Base-by-base conservation (phyloP, 495 filamentous ascomycete genomes). In the Penicillium flavigenum region DNA sequence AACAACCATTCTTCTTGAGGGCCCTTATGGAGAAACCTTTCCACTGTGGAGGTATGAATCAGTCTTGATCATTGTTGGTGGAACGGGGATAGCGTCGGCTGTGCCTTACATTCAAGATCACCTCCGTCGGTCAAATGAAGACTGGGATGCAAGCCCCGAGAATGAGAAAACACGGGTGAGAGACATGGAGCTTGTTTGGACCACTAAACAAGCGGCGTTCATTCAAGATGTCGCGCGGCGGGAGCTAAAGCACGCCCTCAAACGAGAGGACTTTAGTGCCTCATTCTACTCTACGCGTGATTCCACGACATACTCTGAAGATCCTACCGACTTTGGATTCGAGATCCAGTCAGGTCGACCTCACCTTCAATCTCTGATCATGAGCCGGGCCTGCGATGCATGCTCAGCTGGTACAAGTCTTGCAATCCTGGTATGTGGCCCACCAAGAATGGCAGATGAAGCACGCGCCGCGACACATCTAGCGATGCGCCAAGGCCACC, bases 11-110 rank as follows among this genome's bases (percentile, higher is more conserved):
- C 67, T 86, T 0, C 70, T 86, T 7, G 85, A 87, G 58, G 84
- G 84, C 0, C 82, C 85, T 1, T 87, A 88, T 58, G 83, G 84
- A 4, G 64, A 78, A 41, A 67, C 68, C 14, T 71, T 69, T 16
- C 77, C 79, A 0, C 54, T 85, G 0, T 76, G 77, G 61, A 65
- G 67, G 5, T 84, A 77, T 56, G 75, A 81, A 27, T 77, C 74
- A 2, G 69, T 85, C 14, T 59, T 86, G 9, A 72, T 86, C n/a
- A 74, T 88, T 16, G 82, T 76, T 4, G 84, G 85, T 5, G 85
- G 85, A 0, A 82, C 80, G 4, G 85, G 85, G 0, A 81, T 87
- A 43, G 79, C 83, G 0, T 81, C 76, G 0, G 72, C 78, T 3
- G 64, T 83, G 3, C 78, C 83, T 0, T 81, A 85, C 58, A 65